These are phyloP conservation scores for Phialophora expanda DNA, from an alignment of 2,329 filamentous ascomycete species.

Conservation along the genomic window DNA sequence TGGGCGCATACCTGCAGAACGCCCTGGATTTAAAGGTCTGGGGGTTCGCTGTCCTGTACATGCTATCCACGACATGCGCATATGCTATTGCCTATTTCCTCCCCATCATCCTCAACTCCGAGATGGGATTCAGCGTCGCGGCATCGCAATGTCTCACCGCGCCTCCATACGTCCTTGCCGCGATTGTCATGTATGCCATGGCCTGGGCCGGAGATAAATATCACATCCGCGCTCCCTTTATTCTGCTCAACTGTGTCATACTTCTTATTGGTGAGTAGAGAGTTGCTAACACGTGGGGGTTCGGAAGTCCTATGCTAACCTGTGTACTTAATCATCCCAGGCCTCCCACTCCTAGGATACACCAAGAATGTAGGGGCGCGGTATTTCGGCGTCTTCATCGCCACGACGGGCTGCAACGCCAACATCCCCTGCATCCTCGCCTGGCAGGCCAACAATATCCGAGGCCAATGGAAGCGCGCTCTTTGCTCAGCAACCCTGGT, in stretches of 20 bases:
- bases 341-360: slow-evolving; percentile 57
- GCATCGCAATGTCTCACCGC: slow-evolving; percentile 73
- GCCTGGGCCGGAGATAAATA: slow-evolving; percentile 72
- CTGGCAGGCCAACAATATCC: slow-evolving; percentile 85
- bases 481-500: slow-evolving; percentile 78
- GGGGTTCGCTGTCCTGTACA: slow-evolving; percentile 60
- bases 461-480: slow-evolving; percentile 85
- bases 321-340: slow-evolving; percentile 58
- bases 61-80: slow-evolving; percentile 62
- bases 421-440: slow-evolving; percentile 76
- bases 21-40: slow-evolving; percentile 61
- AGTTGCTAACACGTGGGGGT: not conserved
- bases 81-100: slow-evolving; percentile 71
- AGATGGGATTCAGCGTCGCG: slow-evolving; percentile 69
- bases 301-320: not conserved
- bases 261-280: not conserved
- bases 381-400: slow-evolving; percentile 75
- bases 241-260: not conserved
- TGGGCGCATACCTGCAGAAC: slow-evolving; percentile 55
- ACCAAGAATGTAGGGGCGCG: slow-evolving; percentile 50
- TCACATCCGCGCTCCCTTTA: slow-evolving; percentile 39
- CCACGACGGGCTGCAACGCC: slow-evolving; percentile 49
- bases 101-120: slow-evolving; percentile 70
- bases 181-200: slow-evolving; percentile 62
- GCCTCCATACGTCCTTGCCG: slow-evolving; percentile 66